These are phyloP conservation scores for Pestalotiopsis sp. DNA, from an alignment of 2,329 filamentous ascomycete genomes.

Conservation along the genomic window DNA sequence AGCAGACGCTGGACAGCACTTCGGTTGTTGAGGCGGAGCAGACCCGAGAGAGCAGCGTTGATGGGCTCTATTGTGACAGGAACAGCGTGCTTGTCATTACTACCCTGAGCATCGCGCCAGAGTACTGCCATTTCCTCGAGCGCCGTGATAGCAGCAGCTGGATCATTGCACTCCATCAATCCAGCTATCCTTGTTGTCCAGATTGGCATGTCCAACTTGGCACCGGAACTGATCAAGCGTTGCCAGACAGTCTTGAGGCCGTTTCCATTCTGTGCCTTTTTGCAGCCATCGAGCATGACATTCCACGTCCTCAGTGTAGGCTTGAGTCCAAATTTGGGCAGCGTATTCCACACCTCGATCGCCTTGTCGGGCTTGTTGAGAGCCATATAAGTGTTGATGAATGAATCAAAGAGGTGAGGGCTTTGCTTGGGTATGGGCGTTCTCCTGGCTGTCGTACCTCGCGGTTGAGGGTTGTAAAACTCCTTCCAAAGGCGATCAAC, in stretches of 20 bases:
- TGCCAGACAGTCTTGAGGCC: slow-evolving; percentile 70
- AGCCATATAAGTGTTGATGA: slow-evolving; percentile 30
- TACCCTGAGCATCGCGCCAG: slow-evolving; percentile 53
- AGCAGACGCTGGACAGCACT: slow-evolving; percentile 58
- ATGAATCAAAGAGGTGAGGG: slow-evolving; percentile 29
- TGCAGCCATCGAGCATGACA: slow-evolving; percentile 73
- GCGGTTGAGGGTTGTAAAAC: slow-evolving; percentile 22
- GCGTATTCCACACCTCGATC: slow-evolving; percentile 29
- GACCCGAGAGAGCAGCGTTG: slow-evolving; percentile 70
- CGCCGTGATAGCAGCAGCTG: slow-evolving; percentile 61
- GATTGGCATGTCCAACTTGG: slow-evolving; percentile 64
- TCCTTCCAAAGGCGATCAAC: slow-evolving; percentile 29
- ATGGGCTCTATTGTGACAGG: slow-evolving; percentile 66
- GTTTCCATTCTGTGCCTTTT: slow-evolving; percentile 57
- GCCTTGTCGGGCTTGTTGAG: slow-evolving; percentile 30
- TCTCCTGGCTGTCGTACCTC: slow-evolving; percentile 20
- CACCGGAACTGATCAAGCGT: slow-evolving; percentile 58
- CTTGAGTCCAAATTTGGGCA: slow-evolving; percentile 46
- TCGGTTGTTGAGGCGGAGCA: slow-evolving; percentile 54
- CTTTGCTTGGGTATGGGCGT: slow-evolving; percentile 22
- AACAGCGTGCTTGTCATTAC: slow-evolving; percentile 43
- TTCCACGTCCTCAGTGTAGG: slow-evolving; percentile 72
- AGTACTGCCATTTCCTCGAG: slow-evolving; percentile 66
- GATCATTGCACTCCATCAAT: slow-evolving; percentile 59
- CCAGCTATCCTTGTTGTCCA: slow-evolving; percentile 75